These are phyloP conservation scores for Trichocladium antarcticum DNA, from an alignment of 495 filamentous ascomycete genomes.

Conservation along the genomic window DNA sequence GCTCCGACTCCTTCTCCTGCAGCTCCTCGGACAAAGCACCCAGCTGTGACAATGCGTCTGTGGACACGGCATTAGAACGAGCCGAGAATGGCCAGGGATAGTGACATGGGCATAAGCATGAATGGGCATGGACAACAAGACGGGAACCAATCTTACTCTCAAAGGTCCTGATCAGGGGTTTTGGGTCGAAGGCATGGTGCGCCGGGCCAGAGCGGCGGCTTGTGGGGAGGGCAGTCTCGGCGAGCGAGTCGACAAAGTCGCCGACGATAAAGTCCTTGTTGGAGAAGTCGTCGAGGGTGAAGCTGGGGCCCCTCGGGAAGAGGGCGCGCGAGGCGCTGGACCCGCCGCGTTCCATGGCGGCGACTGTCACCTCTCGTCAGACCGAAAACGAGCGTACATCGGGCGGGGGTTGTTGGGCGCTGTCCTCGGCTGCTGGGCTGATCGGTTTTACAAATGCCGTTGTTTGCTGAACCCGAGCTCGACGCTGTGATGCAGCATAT, in stretches of 20 bases:
- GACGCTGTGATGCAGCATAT: too few relatives aligned
- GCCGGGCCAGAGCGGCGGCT: constrained; percentile 61
- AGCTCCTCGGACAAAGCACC: constrained; percentile 74
- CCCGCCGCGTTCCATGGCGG: constrained; percentile 36
- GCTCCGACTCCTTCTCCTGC: constrained; percentile 75
- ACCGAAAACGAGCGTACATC: constrained; percentile 8
- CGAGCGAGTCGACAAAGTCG: constrained; percentile 90
- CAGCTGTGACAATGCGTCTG: constrained; percentile 63
- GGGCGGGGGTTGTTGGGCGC: neutral
- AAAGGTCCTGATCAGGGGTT: constrained; percentile 91
- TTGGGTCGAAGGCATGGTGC: constrained; percentile 83
- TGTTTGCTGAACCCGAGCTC: neutral
- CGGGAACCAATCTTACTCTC: constrained; percentile 46
- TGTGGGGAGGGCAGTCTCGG: constrained; percentile 64
- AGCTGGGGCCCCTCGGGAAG: constrained; percentile 67
- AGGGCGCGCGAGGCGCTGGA: constrained; percentile 47
- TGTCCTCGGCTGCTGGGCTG: neutral
- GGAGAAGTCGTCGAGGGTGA: constrained; percentile 82
- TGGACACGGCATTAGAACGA: neutral
- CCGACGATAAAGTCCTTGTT: constrained; percentile 91
- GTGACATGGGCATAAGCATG: too few relatives aligned
- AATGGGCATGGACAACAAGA: too few relatives aligned
- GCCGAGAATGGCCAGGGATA: too few relatives aligned
- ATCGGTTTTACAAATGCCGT: neutral
- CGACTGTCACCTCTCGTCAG: constrained; percentile 15